phyloP scores from a whole-genome alignment of 2,329 filamentous ascomycete genomes.

The Lachnum nothofagi region DNA sequence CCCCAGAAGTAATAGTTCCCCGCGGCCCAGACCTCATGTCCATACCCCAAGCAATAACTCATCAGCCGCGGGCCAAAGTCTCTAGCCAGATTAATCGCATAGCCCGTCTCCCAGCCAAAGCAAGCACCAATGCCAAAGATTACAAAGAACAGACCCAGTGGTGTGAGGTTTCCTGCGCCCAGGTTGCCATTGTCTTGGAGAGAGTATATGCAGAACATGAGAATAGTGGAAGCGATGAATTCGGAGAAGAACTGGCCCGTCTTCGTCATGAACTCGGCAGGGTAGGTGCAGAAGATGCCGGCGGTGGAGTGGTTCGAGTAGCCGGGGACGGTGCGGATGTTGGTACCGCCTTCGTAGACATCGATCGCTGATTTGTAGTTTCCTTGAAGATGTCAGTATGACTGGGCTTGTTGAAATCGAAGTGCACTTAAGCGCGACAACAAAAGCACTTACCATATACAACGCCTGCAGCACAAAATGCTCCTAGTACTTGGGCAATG shows the following conservation, averaged over 20 bases:
- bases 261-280: slow-evolving; percentile 56
- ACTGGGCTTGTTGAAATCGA: too few species aligned
- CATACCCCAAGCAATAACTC: slow-evolving; percentile 64
- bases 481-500: slow-evolving; percentile 61
- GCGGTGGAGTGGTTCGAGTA: slow-evolving; percentile 44
- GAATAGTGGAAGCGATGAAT: slow-evolving; percentile 60
- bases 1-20: slow-evolving; percentile 69
- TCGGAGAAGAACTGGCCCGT: slow-evolving; percentile 68
- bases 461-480: slow-evolving; percentile 56
- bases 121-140: slow-evolving; percentile 70
- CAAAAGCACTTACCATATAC: slow-evolving; percentile 22
- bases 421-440: too few species aligned
- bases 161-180: slow-evolving; percentile 49
- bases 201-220: slow-evolving; percentile 70
- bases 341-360: slow-evolving; percentile 55
- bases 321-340: slow-evolving; percentile 55
- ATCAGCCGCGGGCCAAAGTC: slow-evolving; percentile 65
- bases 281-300: slow-evolving; percentile 71
- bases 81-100: slow-evolving; percentile 68
- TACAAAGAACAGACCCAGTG: slow-evolving; percentile 63
- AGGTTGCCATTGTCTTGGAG: slow-evolving; percentile 55
- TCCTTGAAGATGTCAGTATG: slow-evolving; percentile 29
- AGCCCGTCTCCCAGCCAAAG: slow-evolving; percentile 73
- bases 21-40: slow-evolving; percentile 59
- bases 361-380: slow-evolving; percentile 65